Evolutionary conservation across 768 basidiomycete species (phyloP).

Genomic region (Lentinula sp.): DNA sequence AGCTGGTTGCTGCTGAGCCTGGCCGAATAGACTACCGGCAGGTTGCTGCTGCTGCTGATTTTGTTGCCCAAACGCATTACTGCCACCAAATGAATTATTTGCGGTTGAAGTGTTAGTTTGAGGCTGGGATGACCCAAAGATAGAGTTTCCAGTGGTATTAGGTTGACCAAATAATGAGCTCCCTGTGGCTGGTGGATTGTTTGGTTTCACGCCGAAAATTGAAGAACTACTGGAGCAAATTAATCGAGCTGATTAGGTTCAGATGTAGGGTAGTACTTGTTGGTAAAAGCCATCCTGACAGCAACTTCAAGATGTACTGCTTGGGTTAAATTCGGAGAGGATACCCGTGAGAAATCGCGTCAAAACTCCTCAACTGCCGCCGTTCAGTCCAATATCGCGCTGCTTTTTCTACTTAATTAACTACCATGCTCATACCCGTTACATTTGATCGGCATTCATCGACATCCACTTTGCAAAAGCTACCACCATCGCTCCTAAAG

Average conservation of each 20-base stretch:
- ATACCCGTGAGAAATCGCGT: too few relatives aligned
- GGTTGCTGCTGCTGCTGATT: slow-evolving; percentile 17
- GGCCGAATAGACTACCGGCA: slow-evolving; percentile 10
- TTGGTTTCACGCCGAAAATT: slow-evolving; percentile 35
- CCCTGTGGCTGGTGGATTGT: slow-evolving; percentile 14
- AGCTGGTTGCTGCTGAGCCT: slow-evolving; percentile 14
- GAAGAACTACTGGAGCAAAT: slow-evolving; percentile 11
- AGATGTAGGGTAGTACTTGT: slow-evolving; percentile 1
- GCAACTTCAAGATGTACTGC: neutral
- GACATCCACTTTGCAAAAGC: slow-evolving; percentile 30
- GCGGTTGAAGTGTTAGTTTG: slow-evolving; percentile 7
- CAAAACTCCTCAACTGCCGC: too few relatives aligned
- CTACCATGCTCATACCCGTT: slow-evolving; percentile 53
- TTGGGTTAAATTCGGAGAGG: too few relatives aligned
- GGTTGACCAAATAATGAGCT: slow-evolving; percentile 21
- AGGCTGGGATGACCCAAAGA: slow-evolving; percentile 33
- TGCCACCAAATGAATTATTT: slow-evolving; percentile 5
- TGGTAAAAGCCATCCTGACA: slow-evolving; percentile 11
- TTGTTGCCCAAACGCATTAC: slow-evolving; percentile 20
- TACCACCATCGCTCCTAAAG: slow-evolving; percentile 60
- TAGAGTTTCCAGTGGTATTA: slow-evolving; percentile 22
- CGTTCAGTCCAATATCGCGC: too few relatives aligned
- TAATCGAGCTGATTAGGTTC: neutral
- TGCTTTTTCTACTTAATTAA: neutral
- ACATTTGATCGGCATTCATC: slow-evolving; percentile 30